These are phyloP conservation scores for Trichoderma citrinoviride DNA, from an alignment of 2,329 filamentous ascomycete species.

Conservation along the genomic window DNA sequence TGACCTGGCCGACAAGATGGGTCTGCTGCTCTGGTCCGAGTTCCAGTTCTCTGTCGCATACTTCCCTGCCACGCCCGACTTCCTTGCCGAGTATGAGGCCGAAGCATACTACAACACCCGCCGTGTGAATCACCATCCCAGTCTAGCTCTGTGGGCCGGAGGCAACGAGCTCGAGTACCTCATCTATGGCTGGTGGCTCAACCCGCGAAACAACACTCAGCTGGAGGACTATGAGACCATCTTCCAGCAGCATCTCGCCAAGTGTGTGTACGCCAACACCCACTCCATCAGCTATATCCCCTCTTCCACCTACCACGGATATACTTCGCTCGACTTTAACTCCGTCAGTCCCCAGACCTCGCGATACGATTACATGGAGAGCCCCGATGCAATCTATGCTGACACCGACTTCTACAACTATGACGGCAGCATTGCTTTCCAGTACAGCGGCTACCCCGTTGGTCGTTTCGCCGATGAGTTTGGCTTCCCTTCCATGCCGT, in stretches of 20 bases:
- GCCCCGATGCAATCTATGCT: constrained; percentile 53
- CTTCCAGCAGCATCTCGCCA: constrained; percentile 54
- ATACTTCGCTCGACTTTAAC: constrained; percentile 46
- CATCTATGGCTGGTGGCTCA: constrained; percentile 39
- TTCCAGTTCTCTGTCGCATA: constrained; percentile 61
- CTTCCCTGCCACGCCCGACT: constrained; percentile 53
- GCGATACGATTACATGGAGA: constrained; percentile 53
- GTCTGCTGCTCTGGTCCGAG: constrained; percentile 61
- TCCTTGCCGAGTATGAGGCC: constrained; percentile 52
- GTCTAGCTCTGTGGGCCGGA: constrained; percentile 52
- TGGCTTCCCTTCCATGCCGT: constrained; percentile 62
- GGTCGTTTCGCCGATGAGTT: constrained; percentile 63
- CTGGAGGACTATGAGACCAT: constrained; percentile 55
- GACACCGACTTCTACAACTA: constrained; percentile 63
- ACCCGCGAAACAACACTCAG: constrained; percentile 40
- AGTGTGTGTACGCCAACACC: constrained; percentile 56
- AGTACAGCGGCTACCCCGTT: constrained; percentile 52
- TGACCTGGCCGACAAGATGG: constrained; percentile 59
- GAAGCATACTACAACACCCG: constrained; percentile 60
- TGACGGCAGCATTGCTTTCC: constrained; percentile 49
- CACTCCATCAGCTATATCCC: constrained; percentile 62
- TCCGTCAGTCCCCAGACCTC: constrained; percentile 53
- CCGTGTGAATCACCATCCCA: constrained; percentile 59
- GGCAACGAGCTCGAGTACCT: constrained; percentile 61
- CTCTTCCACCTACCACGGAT: constrained; percentile 60